phyloP scores from a whole-genome alignment of 306 rosid genomes.

The Glycine tomentella region DNA sequence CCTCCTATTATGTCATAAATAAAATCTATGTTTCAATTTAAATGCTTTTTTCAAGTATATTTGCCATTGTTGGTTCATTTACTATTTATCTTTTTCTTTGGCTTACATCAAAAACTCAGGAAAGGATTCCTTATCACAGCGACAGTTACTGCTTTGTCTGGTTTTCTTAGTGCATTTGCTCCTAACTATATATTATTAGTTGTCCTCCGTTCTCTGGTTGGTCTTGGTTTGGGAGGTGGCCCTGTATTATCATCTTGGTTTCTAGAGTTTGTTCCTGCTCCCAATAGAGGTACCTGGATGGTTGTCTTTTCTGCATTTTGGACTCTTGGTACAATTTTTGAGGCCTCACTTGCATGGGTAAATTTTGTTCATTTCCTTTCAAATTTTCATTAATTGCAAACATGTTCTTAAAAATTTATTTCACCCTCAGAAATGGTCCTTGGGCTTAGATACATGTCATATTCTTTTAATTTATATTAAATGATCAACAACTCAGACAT shows the following conservation, averaged over 20 bases:
- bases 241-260: conserved; percentile 93
- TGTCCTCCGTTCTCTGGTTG: conserved; percentile 79
- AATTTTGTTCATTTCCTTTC: conserved; percentile 45
- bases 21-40: too few relatives aligned
- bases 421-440: conserved; percentile 28
- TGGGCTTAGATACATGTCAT: conserved; percentile 11
- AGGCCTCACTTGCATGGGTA: conserved; percentile 99
- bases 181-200: conserved; percentile 71
- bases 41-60: conserved; percentile 10
- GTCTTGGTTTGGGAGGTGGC: conserved; percentile 98
- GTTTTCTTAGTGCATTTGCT: conserved; percentile 86
- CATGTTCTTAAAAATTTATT: conserved; percentile 28
- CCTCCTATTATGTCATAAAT: conserved; percentile 9
- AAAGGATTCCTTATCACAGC: conserved; percentile 93
- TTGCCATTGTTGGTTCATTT: conserved; percentile 10
- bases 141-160: conserved; percentile 72
- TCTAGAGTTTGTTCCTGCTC: conserved; percentile 94
- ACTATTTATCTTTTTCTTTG: conserved; percentile 26
- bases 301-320: conserved; percentile 91
- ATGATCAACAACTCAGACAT: conserved; percentile 9
- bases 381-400: conserved; percentile 18
- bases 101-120: conserved; percentile 59
- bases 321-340: conserved; percentile 92
- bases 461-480: conserved; percentile 25
- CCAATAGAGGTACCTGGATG: conserved; percentile 98